These are phyloP conservation scores for Penicillium robsamsonii DNA, from an alignment of 495 filamentous ascomycete genomes.

Conservation along the genomic window DNA sequence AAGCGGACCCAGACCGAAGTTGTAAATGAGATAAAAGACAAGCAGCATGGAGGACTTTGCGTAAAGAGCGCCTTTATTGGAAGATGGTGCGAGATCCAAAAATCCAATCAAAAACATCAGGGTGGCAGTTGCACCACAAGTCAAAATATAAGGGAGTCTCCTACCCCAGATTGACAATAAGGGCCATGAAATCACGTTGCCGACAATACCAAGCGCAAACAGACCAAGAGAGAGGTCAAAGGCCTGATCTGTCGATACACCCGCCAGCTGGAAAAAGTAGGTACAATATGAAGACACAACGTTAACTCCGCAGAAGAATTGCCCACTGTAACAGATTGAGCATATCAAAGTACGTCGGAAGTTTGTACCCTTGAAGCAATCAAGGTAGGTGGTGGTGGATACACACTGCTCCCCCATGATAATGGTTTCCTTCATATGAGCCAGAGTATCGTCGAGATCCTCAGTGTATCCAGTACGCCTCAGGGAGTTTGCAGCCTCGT, in stretches of 20 bases:
- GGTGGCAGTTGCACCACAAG: constrained; percentile 46
- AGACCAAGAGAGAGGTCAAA: constrained; percentile 66
- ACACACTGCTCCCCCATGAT: constrained; percentile 39
- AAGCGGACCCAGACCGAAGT: constrained; percentile 60
- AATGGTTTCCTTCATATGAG: constrained; percentile 34
- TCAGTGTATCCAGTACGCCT: constrained; percentile 25
- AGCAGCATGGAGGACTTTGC: constrained; percentile 58
- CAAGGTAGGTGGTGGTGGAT: constrained; percentile 34
- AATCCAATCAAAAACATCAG: constrained; percentile 59
- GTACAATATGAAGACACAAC: constrained; percentile 37
- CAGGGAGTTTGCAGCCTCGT: constrained; percentile 38
- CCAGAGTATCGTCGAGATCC: constrained; percentile 24
- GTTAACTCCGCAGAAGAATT: constrained; percentile 39
- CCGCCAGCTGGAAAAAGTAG: constrained; percentile 59
- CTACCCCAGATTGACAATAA: constrained; percentile 59
- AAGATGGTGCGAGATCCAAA: constrained; percentile 48
- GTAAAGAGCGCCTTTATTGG: constrained; percentile 43
- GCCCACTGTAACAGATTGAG: constrained; percentile 49
- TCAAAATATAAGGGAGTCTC: constrained; percentile 53
- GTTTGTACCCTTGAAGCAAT: constrained; percentile 48
- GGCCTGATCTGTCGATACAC: constrained; percentile 52
- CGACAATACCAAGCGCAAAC: constrained; percentile 63
- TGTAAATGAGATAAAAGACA: constrained; percentile 57
- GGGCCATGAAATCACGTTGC: constrained; percentile 63
- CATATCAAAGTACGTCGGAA: constrained; percentile 46